Evolutionary conservation across 2,329 filamentous ascomycete species (phyloP).

Genomic region (Keithomyces neogunnii): DNA sequence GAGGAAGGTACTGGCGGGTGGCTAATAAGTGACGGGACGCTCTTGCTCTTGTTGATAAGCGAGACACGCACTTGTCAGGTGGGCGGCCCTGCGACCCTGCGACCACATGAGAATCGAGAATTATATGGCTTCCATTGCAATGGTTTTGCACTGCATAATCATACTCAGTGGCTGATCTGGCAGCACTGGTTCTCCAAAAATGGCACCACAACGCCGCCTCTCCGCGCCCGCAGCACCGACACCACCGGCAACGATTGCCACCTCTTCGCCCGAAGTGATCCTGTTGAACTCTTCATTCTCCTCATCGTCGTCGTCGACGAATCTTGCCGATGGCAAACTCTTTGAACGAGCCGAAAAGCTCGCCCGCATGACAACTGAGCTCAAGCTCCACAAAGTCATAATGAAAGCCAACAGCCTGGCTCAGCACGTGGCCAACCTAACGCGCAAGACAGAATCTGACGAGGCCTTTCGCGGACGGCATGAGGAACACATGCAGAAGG

Average conservation of each 20-base stretch:
- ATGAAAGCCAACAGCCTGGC: constrained; percentile 21
- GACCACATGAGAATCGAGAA: too few relatives aligned
- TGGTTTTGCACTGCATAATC: too few relatives aligned
- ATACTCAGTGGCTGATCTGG: too few relatives aligned
- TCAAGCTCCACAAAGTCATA: constrained; percentile 22
- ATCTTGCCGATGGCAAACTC: constrained; percentile 5
- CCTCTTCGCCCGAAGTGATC: background rate
- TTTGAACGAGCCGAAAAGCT: constrained; percentile 22
- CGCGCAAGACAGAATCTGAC: constrained; percentile 17
- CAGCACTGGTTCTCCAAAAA: background rate
- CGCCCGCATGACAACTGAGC: constrained; percentile 28
- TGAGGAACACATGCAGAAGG: constrained; percentile 18
- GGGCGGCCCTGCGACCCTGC: too few relatives aligned
- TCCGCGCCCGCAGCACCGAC: constrained; percentile 4
- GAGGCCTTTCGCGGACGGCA: constrained; percentile 19
- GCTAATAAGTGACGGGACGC: background rate
- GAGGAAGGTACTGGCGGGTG: background rate
- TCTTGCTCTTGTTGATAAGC: background rate
- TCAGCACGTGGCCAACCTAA: constrained; percentile 19
- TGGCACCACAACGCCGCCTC: constrained; percentile 4
- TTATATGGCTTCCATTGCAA: too few relatives aligned
- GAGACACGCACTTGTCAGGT: background rate
- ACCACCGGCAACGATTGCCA: background rate
- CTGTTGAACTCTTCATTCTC: background rate
- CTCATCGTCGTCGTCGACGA: background rate